A percentile compares a stretch with the other conserved stretches of the same genome.
These are phyloP conservation scores for Camellia japonica DNA, from an alignment of 148 eudicot species.

Conservation along the genomic window DNA sequence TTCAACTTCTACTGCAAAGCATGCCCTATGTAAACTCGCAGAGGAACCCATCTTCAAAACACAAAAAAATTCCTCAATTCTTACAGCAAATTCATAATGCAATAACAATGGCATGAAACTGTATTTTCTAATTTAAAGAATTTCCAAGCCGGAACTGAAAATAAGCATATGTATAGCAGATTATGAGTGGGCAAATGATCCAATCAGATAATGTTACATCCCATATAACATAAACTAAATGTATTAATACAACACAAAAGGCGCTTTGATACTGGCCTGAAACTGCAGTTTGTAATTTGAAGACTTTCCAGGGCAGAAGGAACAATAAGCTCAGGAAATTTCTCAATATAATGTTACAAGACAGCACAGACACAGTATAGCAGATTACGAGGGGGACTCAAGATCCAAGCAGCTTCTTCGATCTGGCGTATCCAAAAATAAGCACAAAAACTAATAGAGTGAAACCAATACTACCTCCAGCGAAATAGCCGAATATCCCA, in stretches of 20 bases:
- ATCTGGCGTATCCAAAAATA: constrained; percentile 81
- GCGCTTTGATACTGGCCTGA: constrained; percentile 6
- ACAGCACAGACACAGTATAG: background rate
- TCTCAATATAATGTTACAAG: too few relatives aligned
- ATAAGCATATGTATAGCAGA: background rate
- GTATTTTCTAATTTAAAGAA: background rate
- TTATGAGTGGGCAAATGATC: background rate
- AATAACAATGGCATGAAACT: background rate
- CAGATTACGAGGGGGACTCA: constrained; percentile 20
- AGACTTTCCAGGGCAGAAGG: background rate
- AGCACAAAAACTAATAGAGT: constrained; percentile 60
- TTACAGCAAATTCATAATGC: too few relatives aligned
- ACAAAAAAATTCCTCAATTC: too few relatives aligned
- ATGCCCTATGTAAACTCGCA: too few relatives aligned
- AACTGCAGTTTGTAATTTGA: background rate
- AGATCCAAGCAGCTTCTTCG: constrained; percentile 89
- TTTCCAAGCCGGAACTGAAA: background rate
- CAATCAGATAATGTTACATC: background rate
- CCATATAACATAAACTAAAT: background rate
- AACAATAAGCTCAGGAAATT: background rate
- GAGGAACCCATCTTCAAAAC: too few relatives aligned
- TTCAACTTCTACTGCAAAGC: too few relatives aligned
- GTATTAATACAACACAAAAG: background rate
- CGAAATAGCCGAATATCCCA: constrained; percentile 43
- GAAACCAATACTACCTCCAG: constrained; percentile 30